These are phyloP conservation scores for Epichloe festucae DNA, from an alignment of 2,329 filamentous ascomycete genomes.

Conservation along the genomic window DNA sequence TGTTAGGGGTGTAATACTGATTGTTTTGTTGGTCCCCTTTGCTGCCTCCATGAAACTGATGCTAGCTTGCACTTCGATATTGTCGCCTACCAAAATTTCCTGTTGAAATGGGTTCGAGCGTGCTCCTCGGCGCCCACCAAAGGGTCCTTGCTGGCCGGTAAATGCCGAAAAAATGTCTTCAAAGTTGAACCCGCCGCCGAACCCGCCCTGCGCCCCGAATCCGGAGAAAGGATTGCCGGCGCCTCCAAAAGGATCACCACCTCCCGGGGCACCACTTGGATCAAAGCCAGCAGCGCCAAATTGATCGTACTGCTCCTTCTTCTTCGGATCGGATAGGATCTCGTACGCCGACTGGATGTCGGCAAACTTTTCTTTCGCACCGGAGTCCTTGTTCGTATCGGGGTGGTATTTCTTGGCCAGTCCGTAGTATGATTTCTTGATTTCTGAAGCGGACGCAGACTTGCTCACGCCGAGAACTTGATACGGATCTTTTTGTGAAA, in stretches of 20 bases:
- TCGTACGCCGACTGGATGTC: constrained; percentile 94
- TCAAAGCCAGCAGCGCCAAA: constrained; percentile 85
- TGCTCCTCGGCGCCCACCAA: constrained; percentile 39
- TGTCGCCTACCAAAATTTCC: constrained; percentile 81
- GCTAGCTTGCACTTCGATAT: constrained; percentile 86
- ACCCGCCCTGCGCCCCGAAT: constrained; percentile 42
- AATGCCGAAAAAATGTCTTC: constrained; percentile 92
- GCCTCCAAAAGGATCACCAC: constrained; percentile 49
- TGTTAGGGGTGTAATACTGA: constrained; percentile 69
- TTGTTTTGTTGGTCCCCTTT: constrained; percentile 80
- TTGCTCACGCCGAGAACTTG: constrained; percentile 73
- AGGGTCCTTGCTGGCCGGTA: constrained; percentile 41
- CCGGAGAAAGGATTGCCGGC: constrained; percentile 53
- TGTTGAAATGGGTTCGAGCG: constrained; percentile 55
- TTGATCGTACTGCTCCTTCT: constrained; percentile 83
- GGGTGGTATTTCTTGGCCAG: constrained; percentile 96
- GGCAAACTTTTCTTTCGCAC: constrained; percentile 88
- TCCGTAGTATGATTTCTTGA: constrained; percentile 98
- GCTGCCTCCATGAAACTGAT: constrained; percentile 95
- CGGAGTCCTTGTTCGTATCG: constrained; percentile 90
- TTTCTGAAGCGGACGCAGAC: constrained; percentile 67
- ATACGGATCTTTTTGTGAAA: constrained; percentile 67
- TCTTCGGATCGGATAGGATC: constrained; percentile 80
- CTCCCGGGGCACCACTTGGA: constrained; percentile 51
- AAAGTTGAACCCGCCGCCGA: constrained; percentile 80